Evolutionary conservation across 2,329 filamentous ascomycete genomes (phyloP), one percentile per base, ranked within the genome.

Genomic region (Conoideocrella luteorostrata): DNA sequence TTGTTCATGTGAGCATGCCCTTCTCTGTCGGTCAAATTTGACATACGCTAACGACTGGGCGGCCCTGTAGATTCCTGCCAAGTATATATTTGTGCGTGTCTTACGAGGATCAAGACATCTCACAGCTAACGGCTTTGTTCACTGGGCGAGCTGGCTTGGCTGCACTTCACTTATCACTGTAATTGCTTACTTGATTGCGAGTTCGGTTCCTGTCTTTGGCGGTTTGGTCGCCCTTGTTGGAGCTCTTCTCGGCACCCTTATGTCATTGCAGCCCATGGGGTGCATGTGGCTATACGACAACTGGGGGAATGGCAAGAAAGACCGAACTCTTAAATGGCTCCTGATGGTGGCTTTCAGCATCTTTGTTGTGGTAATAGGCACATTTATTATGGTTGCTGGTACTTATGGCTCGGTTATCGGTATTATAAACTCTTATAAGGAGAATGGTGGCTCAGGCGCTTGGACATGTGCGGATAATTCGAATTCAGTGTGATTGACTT

Each of bases 391-490:
- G 22, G 23, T 39, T 20, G 37, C 22, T 10, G 37, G 37, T n/a
- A 39, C 37, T 11, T 39, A 39, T 29, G 21, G 37, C 24, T 13
- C 37, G 11, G 21, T 39, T 17, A 12, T 26, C 17, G 15, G 13
- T 24, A 28, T 39, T 43, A 33, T 44, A 2, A 52, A 62, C 3
- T 54, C 52, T 3, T 67, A 68, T 46, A 53, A 51, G 15, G 47
- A 44, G 18, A 52, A 52, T 7, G 60, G 60, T 5, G 64, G 64
- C 1, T 62, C 64, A 18, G 50, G 52, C 4, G 63, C 63, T 0
- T 69, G 63, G 56, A 63, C 64, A 0, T 69, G 65, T 44, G 61
- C 60, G 0, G 65, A 69, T 42, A 69, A 69, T 51, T 68, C 65
- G 5, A 51, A 56, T 44, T 56, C 53, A 4, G n/a, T 15, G 4